A percentile compares a stretch with the other conserved stretches of the same genome.
phyloP scores from a whole-genome alignment of 306 rosid genomes.

The Trifolium subterraneum region DNA sequence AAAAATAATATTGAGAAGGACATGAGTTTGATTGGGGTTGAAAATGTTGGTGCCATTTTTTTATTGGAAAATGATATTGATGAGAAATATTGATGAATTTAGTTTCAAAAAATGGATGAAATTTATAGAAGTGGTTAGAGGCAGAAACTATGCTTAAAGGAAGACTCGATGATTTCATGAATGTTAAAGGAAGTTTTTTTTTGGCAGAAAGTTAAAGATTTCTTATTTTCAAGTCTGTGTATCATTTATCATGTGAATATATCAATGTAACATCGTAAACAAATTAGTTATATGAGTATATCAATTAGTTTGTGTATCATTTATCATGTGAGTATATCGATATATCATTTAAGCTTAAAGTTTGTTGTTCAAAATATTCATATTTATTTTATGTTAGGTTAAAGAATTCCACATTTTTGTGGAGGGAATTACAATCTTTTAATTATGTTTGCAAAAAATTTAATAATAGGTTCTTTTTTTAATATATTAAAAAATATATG shows the following conservation, averaged over 20 bases:
- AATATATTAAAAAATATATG: too few species aligned
- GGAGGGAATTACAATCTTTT: too few species aligned
- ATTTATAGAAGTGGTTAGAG: conserved; percentile 34
- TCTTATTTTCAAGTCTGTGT: neutral
- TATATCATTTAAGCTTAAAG: too few species aligned
- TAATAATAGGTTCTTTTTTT: too few species aligned
- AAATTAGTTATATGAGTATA: neutral
- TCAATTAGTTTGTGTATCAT: too few species aligned
- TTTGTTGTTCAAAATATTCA: too few species aligned
- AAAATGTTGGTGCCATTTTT: conserved; percentile 34
- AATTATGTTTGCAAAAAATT: too few species aligned
- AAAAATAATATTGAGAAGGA: conserved; percentile 16
- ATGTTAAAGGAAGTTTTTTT: neutral
- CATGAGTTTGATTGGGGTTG: conserved; percentile 24
- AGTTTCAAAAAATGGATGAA: neutral
- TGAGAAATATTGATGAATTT: neutral
- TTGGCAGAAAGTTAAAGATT: neutral
- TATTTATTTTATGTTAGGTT: too few species aligned
- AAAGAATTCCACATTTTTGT: too few species aligned
- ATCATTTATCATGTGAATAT: conserved; percentile 27
- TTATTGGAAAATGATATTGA: neutral
- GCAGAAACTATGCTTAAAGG: neutral
- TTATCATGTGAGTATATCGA: too few species aligned
- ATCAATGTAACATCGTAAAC: conserved; percentile 4
- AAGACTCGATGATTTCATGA: neutral